Base-by-base conservation (phyloP, 148 eudicot genomes). In the Cornus florida region DNA sequence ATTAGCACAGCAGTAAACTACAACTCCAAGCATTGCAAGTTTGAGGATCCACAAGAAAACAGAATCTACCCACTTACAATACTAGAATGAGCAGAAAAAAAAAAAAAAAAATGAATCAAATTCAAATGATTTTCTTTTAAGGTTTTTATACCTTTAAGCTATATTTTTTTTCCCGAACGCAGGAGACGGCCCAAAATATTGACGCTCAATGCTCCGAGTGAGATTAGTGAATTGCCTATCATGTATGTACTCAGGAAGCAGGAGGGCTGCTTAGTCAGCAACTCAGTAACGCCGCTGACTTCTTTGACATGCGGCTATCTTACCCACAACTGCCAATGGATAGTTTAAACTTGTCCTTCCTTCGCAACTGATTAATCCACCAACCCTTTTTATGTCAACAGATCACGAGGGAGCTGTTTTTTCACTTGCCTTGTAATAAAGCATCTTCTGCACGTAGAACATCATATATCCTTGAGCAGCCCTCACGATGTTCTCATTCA, bases 401-500 rank as follows among this genome's bases (percentile, higher is more conserved):
- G 75, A 43, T 87, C 79, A 84, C 0, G 75, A 80, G 75, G 85
- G 79, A 32, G 22, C 77, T 16, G 80, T 38, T 60, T 74, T 79
- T 81, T 91, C 90, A 74, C 86, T 92, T 59, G 84, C 97, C 81
- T 85, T 91, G 85, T 92, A 91, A 67, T 87, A 88, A 72, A 91
- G 86, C 89, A 82, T 91, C 85, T 91, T 92, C 78, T 92, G 97
- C 81, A 92, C 94, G 74, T 92, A 92, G 76, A 91, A 92, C 81
- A 92, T 91, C 97, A 92, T 92, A 81, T 92, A 92, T 6, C 90
- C 94, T 83, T 92, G 94, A 3, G 97, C 84, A 53, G 93, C 90
- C 81, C 97, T 85, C 38, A 92, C 97, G 13, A 86, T 83, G 75
- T 84, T 82, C 77, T 91, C 97, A 66, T 80, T 84, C 11, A 92